Base-by-base conservation (phyloP, 495 filamentous ascomycete genomes). In the Parathielavia hyrcaniae region DNA sequence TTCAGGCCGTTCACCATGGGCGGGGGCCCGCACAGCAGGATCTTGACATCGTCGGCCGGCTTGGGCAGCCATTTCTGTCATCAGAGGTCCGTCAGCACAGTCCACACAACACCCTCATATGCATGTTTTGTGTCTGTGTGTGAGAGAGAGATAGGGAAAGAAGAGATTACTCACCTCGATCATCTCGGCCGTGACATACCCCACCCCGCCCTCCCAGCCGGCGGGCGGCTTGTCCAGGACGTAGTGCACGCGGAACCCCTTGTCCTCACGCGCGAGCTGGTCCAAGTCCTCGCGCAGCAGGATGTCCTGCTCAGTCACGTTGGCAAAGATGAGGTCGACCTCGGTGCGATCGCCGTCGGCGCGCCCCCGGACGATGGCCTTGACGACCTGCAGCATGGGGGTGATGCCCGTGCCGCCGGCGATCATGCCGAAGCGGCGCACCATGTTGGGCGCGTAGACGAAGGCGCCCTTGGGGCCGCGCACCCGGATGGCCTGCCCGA, bases 1-100 rank as follows among this genome's bases (percentile, higher is more conserved):
- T 98, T 98, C 78, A 98, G 89, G 13, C 92, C 93, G 68, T 85
- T 86, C 59, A 98, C 81, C 93, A 98, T 98, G 32, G 91, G 92
- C 22, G 93, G 93, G 10, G 93, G 93, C 26, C 93, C 93, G 69
- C 93, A 98, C 50, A 98, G 80, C n/a, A 98, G 80, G 56, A 98
- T 80, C 83, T 97, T 97, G 76, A 96, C 83, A 69, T 97, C 91
- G 20, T 73, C 72, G 56, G 88, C 89, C 9, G 93, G 86, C 64
- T 88, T 83, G 43, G 93, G 90, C 58, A 96, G 79, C 67, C 80
- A 84, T 79, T 89, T 86, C 76, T 77, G 44, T 54, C n/a, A 54
- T 19, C 8, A n/a, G 35, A 4, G 1, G 2, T 11, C 11, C 0
- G 17, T 55, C 17, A 47, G 43, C 41, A 47, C 14, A 13, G 2